Percentiles rank a stretch among this genome's conserved stretches.
These are phyloP conservation scores for Mucor sp. DNA, from an alignment of 371 early-diverging fungal species.

Conservation along the genomic window DNA sequence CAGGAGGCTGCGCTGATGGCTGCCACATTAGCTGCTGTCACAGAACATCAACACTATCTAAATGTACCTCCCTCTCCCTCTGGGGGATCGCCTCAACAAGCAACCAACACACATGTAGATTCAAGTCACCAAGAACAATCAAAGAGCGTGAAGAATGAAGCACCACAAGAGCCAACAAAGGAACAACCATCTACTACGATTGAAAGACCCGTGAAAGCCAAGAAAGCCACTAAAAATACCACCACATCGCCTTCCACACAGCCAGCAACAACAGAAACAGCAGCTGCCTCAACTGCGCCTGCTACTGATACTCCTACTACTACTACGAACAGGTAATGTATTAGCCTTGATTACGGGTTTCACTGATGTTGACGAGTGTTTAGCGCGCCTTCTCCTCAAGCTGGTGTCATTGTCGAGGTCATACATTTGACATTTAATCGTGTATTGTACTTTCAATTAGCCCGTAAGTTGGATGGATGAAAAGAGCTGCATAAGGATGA, in stretches of 20 bases:
- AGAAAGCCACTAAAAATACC: background rate
- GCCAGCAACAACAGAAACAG: background rate
- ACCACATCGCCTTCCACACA: background rate
- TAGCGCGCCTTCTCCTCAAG: conserved; percentile 17
- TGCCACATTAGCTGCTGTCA: conserved; percentile 5
- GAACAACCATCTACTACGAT: background rate
- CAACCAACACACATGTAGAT: conserved; percentile 5
- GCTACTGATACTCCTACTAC: conserved; percentile 1
- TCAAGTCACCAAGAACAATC: conserved; percentile 8
- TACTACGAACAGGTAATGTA: conserved; percentile 19
- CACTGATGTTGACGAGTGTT: background rate
- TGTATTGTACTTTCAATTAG: conserved; percentile 46
- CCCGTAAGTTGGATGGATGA: conserved; percentile 30
- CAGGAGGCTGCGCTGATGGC: conserved; percentile 10
- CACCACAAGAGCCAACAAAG: conserved; percentile 5
- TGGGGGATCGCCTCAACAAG: background rate
- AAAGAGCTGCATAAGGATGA: no score
- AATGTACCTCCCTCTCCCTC: background rate
- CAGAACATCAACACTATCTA: background rate
- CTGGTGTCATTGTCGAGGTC: conserved; percentile 49
- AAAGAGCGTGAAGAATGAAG: background rate
- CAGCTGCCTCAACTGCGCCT: background rate
- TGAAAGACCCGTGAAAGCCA: background rate
- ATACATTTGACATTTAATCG: conserved; percentile 46
- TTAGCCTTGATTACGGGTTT: background rate